Percentiles rank a stretch among this genome's conserved stretches.
phyloP scores from a whole-genome alignment of 2,329 filamentous ascomycete genomes.

The Aspergillaceae sp. region DNA sequence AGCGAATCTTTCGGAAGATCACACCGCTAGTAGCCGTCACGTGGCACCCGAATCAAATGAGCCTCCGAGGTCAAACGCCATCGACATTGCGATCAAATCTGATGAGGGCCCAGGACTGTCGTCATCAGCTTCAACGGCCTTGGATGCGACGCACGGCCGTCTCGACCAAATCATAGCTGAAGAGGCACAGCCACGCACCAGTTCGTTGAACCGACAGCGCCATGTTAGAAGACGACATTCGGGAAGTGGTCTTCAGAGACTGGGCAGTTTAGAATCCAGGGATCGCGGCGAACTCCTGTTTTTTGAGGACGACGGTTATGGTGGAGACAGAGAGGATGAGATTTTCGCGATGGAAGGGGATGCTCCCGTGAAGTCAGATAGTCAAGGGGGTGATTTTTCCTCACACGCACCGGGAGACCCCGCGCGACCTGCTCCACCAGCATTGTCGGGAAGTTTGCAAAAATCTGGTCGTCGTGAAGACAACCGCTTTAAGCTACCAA shows the following conservation, averaged over 20 bases:
- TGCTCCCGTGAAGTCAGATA: slow-evolving; percentile 7
- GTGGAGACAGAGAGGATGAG: slow-evolving; percentile 64
- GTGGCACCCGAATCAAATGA: slow-evolving; percentile 11
- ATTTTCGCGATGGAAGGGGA: slow-evolving; percentile 61
- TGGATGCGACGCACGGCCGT: slow-evolving; percentile 25
- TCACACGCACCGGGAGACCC: slow-evolving; percentile 7
- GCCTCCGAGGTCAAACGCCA: slow-evolving; percentile 15
- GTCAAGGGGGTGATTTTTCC: slow-evolving; percentile 5
- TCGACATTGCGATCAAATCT: slow-evolving; percentile 20
- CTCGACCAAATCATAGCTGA: slow-evolving; percentile 27
- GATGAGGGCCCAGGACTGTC: slow-evolving; percentile 24
- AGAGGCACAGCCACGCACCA: slow-evolving; percentile 39
- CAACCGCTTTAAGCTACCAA: slow-evolving; percentile 38
- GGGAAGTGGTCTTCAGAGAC: slow-evolving; percentile 71
- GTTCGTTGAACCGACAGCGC: slow-evolving; percentile 23
- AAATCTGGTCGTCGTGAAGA: slow-evolving; percentile 8
- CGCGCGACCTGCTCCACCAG: background rate
- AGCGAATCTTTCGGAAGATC: slow-evolving; percentile 28
- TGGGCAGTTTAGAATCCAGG: slow-evolving; percentile 60
- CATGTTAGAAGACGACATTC: slow-evolving; percentile 63
- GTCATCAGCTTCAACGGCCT: slow-evolving; percentile 31
- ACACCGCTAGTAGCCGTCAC: slow-evolving; percentile 16
- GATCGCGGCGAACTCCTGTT: slow-evolving; percentile 75
- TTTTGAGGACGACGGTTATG: slow-evolving; percentile 80
- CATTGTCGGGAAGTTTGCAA: slow-evolving; percentile 1